Conservation (phyloP, 805 yeast species). For the Candida andamanensis region DNA sequence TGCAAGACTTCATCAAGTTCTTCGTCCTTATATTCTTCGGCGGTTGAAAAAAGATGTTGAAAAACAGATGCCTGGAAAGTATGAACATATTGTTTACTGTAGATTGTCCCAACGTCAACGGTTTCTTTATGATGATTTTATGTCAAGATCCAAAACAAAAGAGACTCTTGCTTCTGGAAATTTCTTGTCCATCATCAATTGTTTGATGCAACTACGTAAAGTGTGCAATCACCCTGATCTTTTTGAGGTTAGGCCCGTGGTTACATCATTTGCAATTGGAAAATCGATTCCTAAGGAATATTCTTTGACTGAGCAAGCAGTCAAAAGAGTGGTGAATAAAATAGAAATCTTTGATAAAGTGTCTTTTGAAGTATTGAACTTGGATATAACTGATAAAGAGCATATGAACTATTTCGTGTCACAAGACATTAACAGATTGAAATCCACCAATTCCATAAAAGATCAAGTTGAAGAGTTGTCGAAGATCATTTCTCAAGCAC, state of each 20-base stretch:
- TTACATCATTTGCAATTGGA: slow-evolving; percentile 80
- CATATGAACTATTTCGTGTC: slow-evolving; percentile 42
- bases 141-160: slow-evolving; percentile 93
- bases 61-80: slow-evolving; percentile 97
- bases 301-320: slow-evolving; percentile 34
- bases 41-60: slow-evolving; percentile 95
- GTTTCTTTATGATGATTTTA: slow-evolving; percentile 88
- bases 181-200: slow-evolving; percentile 89
- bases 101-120: slow-evolving; percentile 89
- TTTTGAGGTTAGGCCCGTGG: slow-evolving; percentile 91
- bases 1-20: slow-evolving; percentile 82
- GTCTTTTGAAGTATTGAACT: slow-evolving; percentile 55
- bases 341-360: slow-evolving; percentile 18
- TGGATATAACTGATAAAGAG: slow-evolving; percentile 49
- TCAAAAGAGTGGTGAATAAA: slow-evolving; percentile 13
- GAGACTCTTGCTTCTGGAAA: slow-evolving; percentile 94
- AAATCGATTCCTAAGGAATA: slow-evolving; percentile 54
- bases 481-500: slow-evolving; percentile 20
- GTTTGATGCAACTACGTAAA: slow-evolving; percentile 95
- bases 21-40: slow-evolving; percentile 87
- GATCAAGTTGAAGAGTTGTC: slow-evolving; percentile 42
- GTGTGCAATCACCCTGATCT: slow-evolving; percentile 96
- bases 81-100: slow-evolving; percentile 92
- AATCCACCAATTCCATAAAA: slow-evolving; percentile 43
- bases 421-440: slow-evolving; percentile 37